Evolutionary conservation across 129 eudicot genomes (phyloP).

Genomic region (Cynara cardunculus): DNA sequence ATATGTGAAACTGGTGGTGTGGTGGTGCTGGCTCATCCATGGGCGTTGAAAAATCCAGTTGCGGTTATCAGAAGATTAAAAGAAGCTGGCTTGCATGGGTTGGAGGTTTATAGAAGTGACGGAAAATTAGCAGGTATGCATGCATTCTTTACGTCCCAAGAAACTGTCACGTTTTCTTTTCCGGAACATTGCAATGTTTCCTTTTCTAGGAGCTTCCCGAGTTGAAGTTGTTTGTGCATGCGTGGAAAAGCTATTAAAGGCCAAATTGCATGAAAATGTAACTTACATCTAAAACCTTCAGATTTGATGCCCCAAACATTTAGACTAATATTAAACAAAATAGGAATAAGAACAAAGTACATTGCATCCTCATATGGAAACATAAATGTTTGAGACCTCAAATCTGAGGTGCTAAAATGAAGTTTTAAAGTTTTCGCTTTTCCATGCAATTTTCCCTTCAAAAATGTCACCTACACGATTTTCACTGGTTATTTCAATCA

Average conservation of each 20-base stretch:
- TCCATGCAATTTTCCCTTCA: not conserved
- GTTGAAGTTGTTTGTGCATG: not conserved
- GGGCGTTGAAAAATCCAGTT: conserved; percentile 83
- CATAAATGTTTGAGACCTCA: too few species aligned
- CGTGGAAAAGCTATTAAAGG: not conserved
- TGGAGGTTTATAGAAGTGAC: conserved; percentile 90
- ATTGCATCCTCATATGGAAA: too few species aligned
- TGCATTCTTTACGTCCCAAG: not conserved
- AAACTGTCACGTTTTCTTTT: not conserved
- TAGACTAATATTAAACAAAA: not conserved
- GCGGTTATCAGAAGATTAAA: conserved; percentile 66
- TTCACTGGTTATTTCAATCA: not conserved
- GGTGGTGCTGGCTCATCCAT: conserved; percentile 91
- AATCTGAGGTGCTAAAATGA: not conserved
- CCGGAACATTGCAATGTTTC: too few species aligned
- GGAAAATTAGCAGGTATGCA: conserved; percentile 78
- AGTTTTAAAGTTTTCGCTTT: not conserved
- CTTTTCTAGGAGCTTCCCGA: not conserved
- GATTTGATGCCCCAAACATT: not conserved
- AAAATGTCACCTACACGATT: not conserved
- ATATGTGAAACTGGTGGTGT: conserved; percentile 85
- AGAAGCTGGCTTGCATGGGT: conserved; percentile 87
- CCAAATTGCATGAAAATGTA: not conserved
- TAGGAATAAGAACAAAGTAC: not conserved
- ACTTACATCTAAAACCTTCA: not conserved